Percentiles rank a stretch among this genome's conserved stretches.
These are phyloP conservation scores for Ogataea polymorpha DNA, from an alignment of 805 yeast genomes.

Conservation along the genomic window DNA sequence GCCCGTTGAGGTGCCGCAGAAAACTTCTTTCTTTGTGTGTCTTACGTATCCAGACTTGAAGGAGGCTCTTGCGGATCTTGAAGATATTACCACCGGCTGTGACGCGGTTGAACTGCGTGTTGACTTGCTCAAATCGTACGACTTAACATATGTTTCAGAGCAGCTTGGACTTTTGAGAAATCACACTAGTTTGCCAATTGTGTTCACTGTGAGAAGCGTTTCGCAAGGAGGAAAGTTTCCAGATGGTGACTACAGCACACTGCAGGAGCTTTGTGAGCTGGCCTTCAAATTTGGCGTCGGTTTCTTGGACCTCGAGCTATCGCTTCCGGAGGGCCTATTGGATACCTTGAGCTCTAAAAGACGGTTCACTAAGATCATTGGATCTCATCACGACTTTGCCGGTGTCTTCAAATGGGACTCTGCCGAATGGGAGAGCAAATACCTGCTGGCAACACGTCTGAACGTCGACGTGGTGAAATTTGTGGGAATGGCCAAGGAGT, in stretches of 20 bases:
- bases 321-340: slow-evolving; percentile 56
- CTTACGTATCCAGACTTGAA: slow-evolving; percentile 64
- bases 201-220: slow-evolving; percentile 74
- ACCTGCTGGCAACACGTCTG: slow-evolving; percentile 59
- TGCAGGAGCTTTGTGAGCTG: slow-evolving; percentile 50
- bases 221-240: slow-evolving; percentile 84
- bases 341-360: slow-evolving; percentile 49
- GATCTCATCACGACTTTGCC: slow-evolving; percentile 74
- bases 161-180: slow-evolving; percentile 72
- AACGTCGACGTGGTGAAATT: slow-evolving; percentile 77
- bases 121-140: slow-evolving; percentile 56
- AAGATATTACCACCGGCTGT: slow-evolving; percentile 61
- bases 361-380: slow-evolving; percentile 69
- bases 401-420: slow-evolving; percentile 64
- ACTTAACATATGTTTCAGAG: slow-evolving; percentile 58
- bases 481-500: slow-evolving; percentile 68
- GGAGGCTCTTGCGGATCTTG: slow-evolving; percentile 42
- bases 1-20: slow-evolving; percentile 37
- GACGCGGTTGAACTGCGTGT: slow-evolving; percentile 83
- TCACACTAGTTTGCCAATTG: slow-evolving; percentile 65
- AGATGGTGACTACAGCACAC: slow-evolving; percentile 46
- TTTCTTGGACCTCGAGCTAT: slow-evolving; percentile 75
- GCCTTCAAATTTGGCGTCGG: slow-evolving; percentile 80
- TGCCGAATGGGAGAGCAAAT: slow-evolving; percentile 72
- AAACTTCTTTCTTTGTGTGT: slow-evolving; percentile 67